Percentiles rank a stretch among this genome's conserved stretches.
These are phyloP conservation scores for Aurinia saxatilis DNA, from an alignment of 345 rosid genomes.

Conservation along the genomic window DNA sequence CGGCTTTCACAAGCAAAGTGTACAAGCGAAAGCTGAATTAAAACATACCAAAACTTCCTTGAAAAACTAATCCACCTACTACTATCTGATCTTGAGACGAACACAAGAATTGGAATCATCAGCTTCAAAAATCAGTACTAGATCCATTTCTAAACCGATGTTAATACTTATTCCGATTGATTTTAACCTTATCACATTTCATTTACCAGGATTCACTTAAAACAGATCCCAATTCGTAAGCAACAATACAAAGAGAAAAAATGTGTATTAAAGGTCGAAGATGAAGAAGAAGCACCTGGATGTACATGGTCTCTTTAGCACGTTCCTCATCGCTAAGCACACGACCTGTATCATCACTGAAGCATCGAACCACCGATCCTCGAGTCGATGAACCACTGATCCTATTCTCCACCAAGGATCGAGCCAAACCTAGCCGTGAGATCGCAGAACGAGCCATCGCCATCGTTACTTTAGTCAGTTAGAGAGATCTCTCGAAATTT, in stretches of 20 bases:
- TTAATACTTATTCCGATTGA: no score
- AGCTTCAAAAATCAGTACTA: background rate
- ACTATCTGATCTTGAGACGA: background rate
- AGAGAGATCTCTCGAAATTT: background rate
- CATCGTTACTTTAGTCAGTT: conserved; percentile 23
- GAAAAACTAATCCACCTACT: background rate
- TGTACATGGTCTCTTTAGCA: conserved; percentile 68
- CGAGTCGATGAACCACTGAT: conserved; percentile 40
- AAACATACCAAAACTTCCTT: background rate
- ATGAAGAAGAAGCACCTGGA: conserved; percentile 38
- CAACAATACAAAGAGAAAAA: background rate
- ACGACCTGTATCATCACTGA: conserved; percentile 63
- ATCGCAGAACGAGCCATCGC: conserved; percentile 35
- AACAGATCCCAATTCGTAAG: no score
- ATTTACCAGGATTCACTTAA: no score
- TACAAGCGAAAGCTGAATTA: background rate
- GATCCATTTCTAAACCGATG: no score
- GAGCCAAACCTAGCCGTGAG: conserved; percentile 32
- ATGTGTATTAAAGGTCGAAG: background rate
- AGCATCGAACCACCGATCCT: conserved; percentile 41
- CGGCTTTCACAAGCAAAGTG: no score
- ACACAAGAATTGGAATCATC: background rate
- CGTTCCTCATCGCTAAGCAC: conserved; percentile 85
- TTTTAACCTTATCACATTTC: no score
- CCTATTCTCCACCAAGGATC: conserved; percentile 34